Conservation (phyloP, 2,329 filamentous ascomycete species). For the Ophiognomonia clavigignenti-juglandacearum region DNA sequence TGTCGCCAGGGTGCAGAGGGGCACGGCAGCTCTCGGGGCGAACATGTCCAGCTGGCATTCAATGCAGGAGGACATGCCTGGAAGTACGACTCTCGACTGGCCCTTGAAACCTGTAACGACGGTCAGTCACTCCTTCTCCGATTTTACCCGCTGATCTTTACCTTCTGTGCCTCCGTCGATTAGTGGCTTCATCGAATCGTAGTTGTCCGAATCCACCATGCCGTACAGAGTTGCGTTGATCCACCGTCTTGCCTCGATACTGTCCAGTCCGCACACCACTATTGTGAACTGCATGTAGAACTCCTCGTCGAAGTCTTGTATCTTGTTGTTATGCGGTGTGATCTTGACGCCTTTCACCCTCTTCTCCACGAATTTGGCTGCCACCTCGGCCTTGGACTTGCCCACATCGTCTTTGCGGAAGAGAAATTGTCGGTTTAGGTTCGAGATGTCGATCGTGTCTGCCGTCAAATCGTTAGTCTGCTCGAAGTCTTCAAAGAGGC, state of each 20-base stretch:
- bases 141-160: constrained; percentile 23
- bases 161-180: constrained; percentile 96
- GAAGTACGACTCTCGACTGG: constrained; percentile 86
- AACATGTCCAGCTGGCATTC: constrained; percentile 99
- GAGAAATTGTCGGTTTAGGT: constrained; percentile 94
- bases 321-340: constrained; percentile 88
- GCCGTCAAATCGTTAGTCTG: constrained; percentile 14
- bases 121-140: not conserved
- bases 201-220: constrained; percentile 79
- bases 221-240: constrained; percentile 92
- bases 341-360: constrained; percentile 88
- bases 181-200: constrained; percentile 84
- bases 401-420: constrained; percentile 91
- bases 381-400: constrained; percentile 88
- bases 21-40: constrained; percentile 92
- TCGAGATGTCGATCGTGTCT: constrained; percentile 98
- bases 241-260: constrained; percentile 96
- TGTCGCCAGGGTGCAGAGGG: constrained; percentile 91
- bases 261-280: constrained; percentile 90
- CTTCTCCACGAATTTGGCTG: constrained; percentile 84
- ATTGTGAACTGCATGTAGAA: constrained; percentile 98
- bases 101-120: constrained; percentile 77
- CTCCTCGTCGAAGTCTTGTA: constrained; percentile 92
- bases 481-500: not conserved
- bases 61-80: constrained; percentile 90